Conservation (phyloP, 768 basidiomycete species). For the Ephemerocybe angulata region DNA sequence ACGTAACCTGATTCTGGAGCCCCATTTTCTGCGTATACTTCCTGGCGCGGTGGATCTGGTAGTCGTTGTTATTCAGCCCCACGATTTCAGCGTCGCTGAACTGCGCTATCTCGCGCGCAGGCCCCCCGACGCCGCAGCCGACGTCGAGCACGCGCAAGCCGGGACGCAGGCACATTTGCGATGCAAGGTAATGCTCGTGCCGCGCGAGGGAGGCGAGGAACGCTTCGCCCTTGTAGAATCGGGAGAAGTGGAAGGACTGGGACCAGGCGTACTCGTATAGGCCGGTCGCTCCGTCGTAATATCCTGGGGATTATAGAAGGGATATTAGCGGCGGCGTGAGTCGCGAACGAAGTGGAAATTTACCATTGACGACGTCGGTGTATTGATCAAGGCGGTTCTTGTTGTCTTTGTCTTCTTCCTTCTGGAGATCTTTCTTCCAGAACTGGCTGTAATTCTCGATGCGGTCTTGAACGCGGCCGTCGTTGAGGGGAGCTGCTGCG, state of each 20-base stretch:
- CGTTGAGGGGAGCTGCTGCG: constrained; percentile 28
- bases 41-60: constrained; percentile 84
- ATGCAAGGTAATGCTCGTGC: constrained; percentile 95
- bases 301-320: constrained; percentile 47
- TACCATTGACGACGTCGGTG: constrained; percentile 92
- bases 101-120: constrained; percentile 89
- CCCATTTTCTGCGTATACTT: constrained; percentile 77
- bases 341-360: constrained; percentile 16
- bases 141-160: constrained; percentile 98
- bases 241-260: constrained; percentile 92
- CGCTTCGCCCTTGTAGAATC: constrained; percentile 90
- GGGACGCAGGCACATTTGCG: constrained; percentile 76
- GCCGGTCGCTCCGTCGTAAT: constrained; percentile 95
- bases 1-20: constrained; percentile 72
- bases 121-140: constrained; percentile 96
- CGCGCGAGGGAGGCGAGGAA: constrained; percentile 79
- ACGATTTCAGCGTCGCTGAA: constrained; percentile 84
- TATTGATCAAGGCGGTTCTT: constrained; percentile 77
- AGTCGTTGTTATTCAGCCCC: constrained; percentile 95
- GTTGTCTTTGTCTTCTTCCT: constrained; percentile 64
- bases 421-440: constrained; percentile 80
- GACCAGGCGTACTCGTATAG: constrained; percentile 95
- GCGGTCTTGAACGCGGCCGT: constrained; percentile 62
- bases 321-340: not conserved
- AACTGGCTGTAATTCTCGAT: constrained; percentile 85